Conservation (phyloP, 495 filamentous ascomycete species). For the Xylaria longipes region DNA sequence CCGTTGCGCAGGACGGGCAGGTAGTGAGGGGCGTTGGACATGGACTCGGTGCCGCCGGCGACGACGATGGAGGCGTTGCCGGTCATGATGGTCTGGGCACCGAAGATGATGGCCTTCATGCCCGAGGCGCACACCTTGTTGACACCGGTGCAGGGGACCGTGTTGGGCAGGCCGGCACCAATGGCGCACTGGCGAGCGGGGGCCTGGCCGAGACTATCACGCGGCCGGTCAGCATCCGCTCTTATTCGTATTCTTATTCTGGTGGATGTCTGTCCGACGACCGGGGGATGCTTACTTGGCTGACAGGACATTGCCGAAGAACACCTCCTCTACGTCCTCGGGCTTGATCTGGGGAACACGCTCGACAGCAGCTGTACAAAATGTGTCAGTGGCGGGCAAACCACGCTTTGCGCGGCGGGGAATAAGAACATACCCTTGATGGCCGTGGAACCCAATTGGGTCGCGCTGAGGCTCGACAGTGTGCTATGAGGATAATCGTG, state of each 20-base stretch:
- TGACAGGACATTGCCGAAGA: slow-evolving; percentile 97
- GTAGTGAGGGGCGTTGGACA: slow-evolving; percentile 98
- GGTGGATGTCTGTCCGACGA: neutral
- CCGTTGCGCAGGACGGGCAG: slow-evolving; percentile 81
- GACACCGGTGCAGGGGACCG: slow-evolving; percentile 85
- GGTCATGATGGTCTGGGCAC: slow-evolving; percentile 94
- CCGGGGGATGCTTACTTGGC: slow-evolving; percentile 77
- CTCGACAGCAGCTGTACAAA: slow-evolving; percentile 74
- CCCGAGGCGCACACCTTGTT: slow-evolving; percentile 99
- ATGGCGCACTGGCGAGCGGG: slow-evolving; percentile 94
- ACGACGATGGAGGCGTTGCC: slow-evolving; percentile 90
- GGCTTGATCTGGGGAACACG: slow-evolving; percentile 84
- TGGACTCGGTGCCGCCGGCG: slow-evolving; percentile 93
- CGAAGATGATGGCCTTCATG: slow-evolving; percentile 92
- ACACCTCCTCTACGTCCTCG: slow-evolving; percentile 89
- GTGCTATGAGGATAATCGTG: slow-evolving; percentile 54
- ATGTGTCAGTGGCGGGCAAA: slow-evolving; percentile 21
- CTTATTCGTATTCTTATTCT: slow-evolving; percentile 3
- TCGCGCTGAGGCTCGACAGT: slow-evolving; percentile 82
- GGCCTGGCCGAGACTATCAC: slow-evolving; percentile 86
- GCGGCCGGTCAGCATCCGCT: slow-evolving; percentile 30
- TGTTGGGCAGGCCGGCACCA: slow-evolving; percentile 78
- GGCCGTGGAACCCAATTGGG: slow-evolving; percentile 85
- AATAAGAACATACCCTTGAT: slow-evolving; percentile 75
- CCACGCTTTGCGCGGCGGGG: slow-evolving; percentile 18